Percentiles rank a stretch among this genome's conserved stretches.
phyloP scores from a whole-genome alignment of 1,139 yeast species.

The Yamadazyma trypodendri region DNA sequence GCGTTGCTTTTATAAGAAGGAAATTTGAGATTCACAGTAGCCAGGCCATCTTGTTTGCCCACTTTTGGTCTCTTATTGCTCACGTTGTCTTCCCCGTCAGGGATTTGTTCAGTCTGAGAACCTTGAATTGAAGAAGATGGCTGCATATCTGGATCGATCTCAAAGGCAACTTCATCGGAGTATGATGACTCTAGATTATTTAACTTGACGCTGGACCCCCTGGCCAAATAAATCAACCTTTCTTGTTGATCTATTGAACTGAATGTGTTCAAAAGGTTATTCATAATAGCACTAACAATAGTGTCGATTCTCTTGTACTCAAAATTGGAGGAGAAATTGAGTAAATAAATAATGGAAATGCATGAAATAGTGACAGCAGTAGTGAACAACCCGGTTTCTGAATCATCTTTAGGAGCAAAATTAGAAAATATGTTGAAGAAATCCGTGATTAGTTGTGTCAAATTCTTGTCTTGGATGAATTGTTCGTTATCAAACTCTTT shows the following conservation, averaged over 20 bases:
- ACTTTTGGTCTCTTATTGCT: background rate
- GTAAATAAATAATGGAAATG: slow-evolving; percentile 14
- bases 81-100: background rate
- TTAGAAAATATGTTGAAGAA: slow-evolving; percentile 38
- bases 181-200: slow-evolving; percentile 7
- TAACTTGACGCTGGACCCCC: slow-evolving; percentile 26
- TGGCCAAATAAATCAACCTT: slow-evolving; percentile 31
- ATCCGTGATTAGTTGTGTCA: slow-evolving; percentile 31
- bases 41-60: background rate
- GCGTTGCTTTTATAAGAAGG: slow-evolving; percentile 15
- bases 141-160: slow-evolving; percentile 2
- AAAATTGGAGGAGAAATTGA: slow-evolving; percentile 11
- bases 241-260: slow-evolving; percentile 26
- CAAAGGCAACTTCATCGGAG: slow-evolving; percentile 5
- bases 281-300: slow-evolving; percentile 19
- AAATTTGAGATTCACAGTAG: slow-evolving; percentile 13
- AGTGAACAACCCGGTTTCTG: slow-evolving; percentile 38
- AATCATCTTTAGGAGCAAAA: slow-evolving; percentile 33
- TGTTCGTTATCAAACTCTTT: slow-evolving; percentile 13
- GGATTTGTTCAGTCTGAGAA: background rate
- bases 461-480: slow-evolving; percentile 14
- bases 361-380: slow-evolving; percentile 26
- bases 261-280: slow-evolving; percentile 25
- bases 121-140: background rate
- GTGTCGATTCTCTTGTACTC: slow-evolving; percentile 16